These are phyloP conservation scores for Erythrophleum fordii DNA, from an alignment of 306 rosid genomes.

Conservation along the genomic window DNA sequence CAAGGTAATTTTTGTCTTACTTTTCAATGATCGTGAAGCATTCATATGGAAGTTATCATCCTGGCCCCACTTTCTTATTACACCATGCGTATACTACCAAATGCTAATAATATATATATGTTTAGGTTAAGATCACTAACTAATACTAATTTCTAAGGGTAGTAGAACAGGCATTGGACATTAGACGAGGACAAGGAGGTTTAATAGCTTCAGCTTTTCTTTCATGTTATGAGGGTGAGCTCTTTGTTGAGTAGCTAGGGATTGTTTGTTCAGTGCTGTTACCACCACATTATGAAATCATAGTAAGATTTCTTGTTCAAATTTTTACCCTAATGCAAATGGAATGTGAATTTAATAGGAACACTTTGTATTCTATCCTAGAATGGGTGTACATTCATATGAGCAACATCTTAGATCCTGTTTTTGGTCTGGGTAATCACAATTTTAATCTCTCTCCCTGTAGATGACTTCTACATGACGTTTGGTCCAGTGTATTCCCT, in stretches of 20 bases:
- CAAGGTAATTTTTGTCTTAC: constrained; percentile 61
- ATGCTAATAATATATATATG: background rate
- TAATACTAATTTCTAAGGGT: background rate
- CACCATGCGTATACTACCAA: constrained; percentile 27
- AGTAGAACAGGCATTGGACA: constrained; percentile 17
- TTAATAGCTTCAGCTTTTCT: no score
- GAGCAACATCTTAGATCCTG: background rate
- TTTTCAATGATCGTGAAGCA: background rate
- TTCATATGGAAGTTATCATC: background rate
- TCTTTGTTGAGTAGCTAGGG: no score
- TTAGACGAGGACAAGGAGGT: constrained; percentile 8
- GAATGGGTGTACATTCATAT: no score
- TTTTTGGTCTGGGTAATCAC: background rate
- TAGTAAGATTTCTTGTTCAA: no score
- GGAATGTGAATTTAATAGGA: no score
- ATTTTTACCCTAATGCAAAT: no score
- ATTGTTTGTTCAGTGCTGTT: no score
- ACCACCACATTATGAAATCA: no score
- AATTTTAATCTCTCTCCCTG: constrained; percentile 2
- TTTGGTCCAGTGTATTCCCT: background rate
- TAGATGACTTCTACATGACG: background rate
- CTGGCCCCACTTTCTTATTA: background rate
- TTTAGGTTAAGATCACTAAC: background rate
- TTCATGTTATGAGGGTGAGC: no score
- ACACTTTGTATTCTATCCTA: no score